These are phyloP conservation scores for Neophaeococcomyces mojaviensis DNA, from an alignment of 2,329 filamentous ascomycete species.

Conservation along the genomic window DNA sequence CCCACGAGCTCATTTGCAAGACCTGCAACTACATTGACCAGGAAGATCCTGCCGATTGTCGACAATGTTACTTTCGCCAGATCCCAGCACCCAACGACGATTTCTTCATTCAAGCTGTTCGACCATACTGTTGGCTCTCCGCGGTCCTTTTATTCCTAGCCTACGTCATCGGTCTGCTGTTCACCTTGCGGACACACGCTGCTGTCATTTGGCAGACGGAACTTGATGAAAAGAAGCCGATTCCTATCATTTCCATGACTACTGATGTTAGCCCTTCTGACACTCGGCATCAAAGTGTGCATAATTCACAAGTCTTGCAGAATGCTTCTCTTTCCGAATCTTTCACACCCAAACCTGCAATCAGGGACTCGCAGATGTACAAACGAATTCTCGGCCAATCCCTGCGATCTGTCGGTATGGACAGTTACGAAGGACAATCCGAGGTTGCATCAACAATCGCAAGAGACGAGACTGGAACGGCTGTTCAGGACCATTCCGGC, in stretches of 20 bases:
- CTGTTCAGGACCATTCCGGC: conserved; percentile 34
- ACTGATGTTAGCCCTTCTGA: conserved; percentile 29
- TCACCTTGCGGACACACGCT: conserved; percentile 90
- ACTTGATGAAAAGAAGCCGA: conserved; percentile 64
- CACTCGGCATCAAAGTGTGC: conserved; percentile 27
- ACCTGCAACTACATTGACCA: conserved; percentile 51
- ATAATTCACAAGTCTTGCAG: conserved; percentile 24
- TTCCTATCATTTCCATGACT: conserved; percentile 36
- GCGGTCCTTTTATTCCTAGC: conserved; percentile 81
- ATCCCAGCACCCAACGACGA: conserved; percentile 72
- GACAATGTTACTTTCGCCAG: conserved; percentile 90
- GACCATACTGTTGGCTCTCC: conserved; percentile 86
- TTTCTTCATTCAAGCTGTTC: conserved; percentile 85
- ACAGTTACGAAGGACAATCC: conserved; percentile 32
- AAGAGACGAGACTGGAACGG: conserved; percentile 27
- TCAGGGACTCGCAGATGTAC: conserved; percentile 82
- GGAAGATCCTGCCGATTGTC: conserved; percentile 60
- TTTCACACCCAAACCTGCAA: conserved; percentile 51
- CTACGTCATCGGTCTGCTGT: conserved; percentile 89
- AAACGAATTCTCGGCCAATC: conserved; percentile 90
- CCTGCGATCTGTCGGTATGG: conserved; percentile 69
- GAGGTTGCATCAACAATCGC: conserved; percentile 25
- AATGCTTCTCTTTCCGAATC: conserved; percentile 31
- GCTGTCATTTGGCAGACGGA: conserved; percentile 95
- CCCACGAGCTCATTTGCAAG: conserved; percentile 84